phyloP scores from a whole-genome alignment of 768 basidiomycete genomes.

The Tulasnella sp. region DNA sequence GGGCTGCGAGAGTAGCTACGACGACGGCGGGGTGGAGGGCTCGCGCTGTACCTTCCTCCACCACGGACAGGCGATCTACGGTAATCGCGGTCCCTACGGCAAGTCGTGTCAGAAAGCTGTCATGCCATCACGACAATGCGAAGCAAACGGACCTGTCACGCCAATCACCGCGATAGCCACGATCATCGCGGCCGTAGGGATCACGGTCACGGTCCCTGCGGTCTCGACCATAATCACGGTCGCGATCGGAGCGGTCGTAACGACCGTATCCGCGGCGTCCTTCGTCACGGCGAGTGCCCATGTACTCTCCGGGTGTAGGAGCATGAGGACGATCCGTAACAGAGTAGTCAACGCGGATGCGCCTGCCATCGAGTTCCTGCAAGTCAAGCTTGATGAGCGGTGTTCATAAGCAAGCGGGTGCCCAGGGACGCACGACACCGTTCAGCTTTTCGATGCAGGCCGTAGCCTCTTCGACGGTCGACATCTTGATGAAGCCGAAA shows the following conservation, averaged over 20 bases:
- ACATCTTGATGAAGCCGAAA: slow-evolving; percentile 97
- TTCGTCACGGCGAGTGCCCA: slow-evolving; percentile 68
- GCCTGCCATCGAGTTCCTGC: slow-evolving; percentile 88
- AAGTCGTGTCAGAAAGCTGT: neutral
- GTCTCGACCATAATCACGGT: slow-evolving; percentile 36
- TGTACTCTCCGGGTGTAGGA: slow-evolving; percentile 96
- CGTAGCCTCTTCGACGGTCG: slow-evolving; percentile 72
- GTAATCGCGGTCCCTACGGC: slow-evolving; percentile 17
- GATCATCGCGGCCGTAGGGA: slow-evolving; percentile 33
- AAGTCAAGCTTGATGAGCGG: neutral
- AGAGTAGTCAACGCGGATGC: slow-evolving; percentile 94
- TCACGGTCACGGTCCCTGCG: slow-evolving; percentile 28
- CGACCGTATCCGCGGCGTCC: slow-evolving; percentile 18
- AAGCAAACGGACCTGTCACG: slow-evolving; percentile 14
- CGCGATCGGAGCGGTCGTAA: slow-evolving; percentile 27
- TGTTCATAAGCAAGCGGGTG: neutral
- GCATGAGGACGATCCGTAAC: slow-evolving; percentile 90
- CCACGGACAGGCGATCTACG: slow-evolving; percentile 16
- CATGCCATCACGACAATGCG: neutral
- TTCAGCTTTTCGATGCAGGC: slow-evolving; percentile 85
- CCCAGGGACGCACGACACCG: slow-evolving; percentile 55
- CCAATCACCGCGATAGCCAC: slow-evolving; percentile 32
- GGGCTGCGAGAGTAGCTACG: slow-evolving; percentile 73
- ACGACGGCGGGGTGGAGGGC: slow-evolving; percentile 29
- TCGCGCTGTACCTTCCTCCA: slow-evolving; percentile 23